These are phyloP conservation scores for Globisporangium nodosum DNA, from an alignment of 352 stramenopile genomes.

Conservation along the genomic window DNA sequence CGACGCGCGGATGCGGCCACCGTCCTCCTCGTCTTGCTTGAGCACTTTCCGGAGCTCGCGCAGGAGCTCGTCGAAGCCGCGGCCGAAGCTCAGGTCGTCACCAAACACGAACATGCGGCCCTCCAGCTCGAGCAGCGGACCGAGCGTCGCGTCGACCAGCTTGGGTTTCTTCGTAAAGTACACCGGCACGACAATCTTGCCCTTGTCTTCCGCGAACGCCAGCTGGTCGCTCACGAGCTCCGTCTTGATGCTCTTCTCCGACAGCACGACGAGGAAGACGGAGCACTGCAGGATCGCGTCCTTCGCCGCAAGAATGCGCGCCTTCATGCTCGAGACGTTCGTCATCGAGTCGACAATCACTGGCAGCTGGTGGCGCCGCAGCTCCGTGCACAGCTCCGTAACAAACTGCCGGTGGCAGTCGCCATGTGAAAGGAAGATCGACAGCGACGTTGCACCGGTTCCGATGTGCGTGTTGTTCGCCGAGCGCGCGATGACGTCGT, in stretches of 20 bases:
- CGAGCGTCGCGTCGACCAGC: conserved; percentile 34
- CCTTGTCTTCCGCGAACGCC: conserved; percentile 80
- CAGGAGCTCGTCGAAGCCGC: conserved; percentile 53
- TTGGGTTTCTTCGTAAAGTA: conserved; percentile 53
- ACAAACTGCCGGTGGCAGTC: conserved; percentile 74
- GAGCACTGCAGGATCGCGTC: conserved; percentile 69
- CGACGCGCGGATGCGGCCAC: conserved; percentile 1
- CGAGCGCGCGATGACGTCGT: conserved; percentile 37
- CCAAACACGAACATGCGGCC: conserved; percentile 42
- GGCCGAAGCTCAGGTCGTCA: conserved; percentile 59
- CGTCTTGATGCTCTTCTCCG: conserved; percentile 66
- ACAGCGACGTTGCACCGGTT: conserved; percentile 19
- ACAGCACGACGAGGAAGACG: conserved; percentile 71
- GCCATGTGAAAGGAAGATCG: conserved; percentile 73
- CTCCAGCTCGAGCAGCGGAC: conserved; percentile 29
- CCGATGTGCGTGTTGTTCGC: conserved; percentile 1
- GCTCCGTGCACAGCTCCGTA: conserved; percentile 39
- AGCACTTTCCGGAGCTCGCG: conserved; percentile 25
- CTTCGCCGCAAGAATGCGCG: conserved; percentile 69
- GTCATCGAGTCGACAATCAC: conserved; percentile 64
- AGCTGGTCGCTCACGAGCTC: conserved; percentile 80
- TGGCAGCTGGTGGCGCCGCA: conserved; percentile 38
- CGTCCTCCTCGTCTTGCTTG: conserved; percentile 10
- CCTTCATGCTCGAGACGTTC: conserved; percentile 69
- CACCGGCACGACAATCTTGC: conserved; percentile 67